phyloP scores from a whole-genome alignment of 1,284 basidiomycete species.

The Melampsora americana region DNA sequence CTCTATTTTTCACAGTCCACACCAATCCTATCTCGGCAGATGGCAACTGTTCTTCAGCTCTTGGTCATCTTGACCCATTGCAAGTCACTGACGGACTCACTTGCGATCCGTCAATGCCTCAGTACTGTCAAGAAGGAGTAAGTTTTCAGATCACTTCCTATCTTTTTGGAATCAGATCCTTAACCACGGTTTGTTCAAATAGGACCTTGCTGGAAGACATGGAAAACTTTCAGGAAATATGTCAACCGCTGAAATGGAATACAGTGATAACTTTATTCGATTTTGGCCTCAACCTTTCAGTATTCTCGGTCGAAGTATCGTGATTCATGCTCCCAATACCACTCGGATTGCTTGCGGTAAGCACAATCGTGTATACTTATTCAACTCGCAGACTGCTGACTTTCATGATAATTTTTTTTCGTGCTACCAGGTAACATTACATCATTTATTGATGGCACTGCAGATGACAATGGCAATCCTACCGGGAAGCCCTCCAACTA shows the following conservation, averaged over 20 bases:
- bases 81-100: slow-evolving; percentile 47
- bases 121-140: slow-evolving; percentile 50
- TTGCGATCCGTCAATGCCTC: slow-evolving; percentile 48
- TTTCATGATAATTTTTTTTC: neutral
- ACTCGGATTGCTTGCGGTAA: slow-evolving; percentile 49
- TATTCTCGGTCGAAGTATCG: slow-evolving; percentile 50
- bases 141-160: neutral
- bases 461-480: slow-evolving; percentile 17
- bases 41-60: slow-evolving; percentile 47
- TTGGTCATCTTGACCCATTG: slow-evolving; percentile 49
- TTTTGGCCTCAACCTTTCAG: slow-evolving; percentile 50
- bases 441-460: slow-evolving; percentile 49
- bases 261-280: slow-evolving; percentile 48
- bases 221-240: slow-evolving; percentile 48
- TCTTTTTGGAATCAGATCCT: neutral
- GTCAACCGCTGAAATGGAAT: slow-evolving; percentile 37
- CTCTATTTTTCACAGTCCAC: slow-evolving; percentile 45
- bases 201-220: slow-evolving; percentile 51
- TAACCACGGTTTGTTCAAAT: neutral
- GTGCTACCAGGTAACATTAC: slow-evolving; percentile 48
- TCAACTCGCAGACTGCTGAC: neutral
- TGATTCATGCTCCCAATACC: slow-evolving; percentile 48
- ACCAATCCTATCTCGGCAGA: slow-evolving; percentile 47
- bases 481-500: slow-evolving; percentile 25
- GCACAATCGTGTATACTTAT: neutral